Evolutionary conservation across 2,329 filamentous ascomycete species (phyloP), one percentile per base, ranked within the genome.

Genomic region (Hortaea werneckii): DNA sequence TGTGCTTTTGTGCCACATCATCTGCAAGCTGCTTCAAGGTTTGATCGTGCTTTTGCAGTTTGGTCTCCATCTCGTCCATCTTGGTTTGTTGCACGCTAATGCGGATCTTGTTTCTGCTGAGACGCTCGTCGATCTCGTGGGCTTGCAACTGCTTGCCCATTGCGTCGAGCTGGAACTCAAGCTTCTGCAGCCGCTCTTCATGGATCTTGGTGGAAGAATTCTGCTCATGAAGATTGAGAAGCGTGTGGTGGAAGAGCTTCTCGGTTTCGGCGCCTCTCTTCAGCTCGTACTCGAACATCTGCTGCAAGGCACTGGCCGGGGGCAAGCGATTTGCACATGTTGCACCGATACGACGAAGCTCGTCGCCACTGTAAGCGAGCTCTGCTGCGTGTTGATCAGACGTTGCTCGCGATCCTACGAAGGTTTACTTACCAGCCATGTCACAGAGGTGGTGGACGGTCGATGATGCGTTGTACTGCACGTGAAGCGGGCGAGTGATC

Each of bases 251-350:
- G 40, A 61, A 59, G 6, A 61, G 54, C n/a, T 45, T 42, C 45
- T 61, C 56, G 27, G 46, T 30, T 26, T 60, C 57, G 13, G 50
- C 51, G 40, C 55, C 35, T 27, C 59, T 57, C 29, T 56, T 49
- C 34, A 59, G 44, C 47, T 61, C 58, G 45, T 61, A 61, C 40
- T 54, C 37, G 29, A 56, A 55, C 57, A 61, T 61, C 13, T 50
- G 53, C 20, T 57, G 49, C 3, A 58, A 41, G 10, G 54, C 46
- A 29, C 51, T 52, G 3, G 57, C 50, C 11, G 58, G 58, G 10
- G 58, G 58, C 0, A 59, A 47, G 13, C 49, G 53, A 20, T 20
- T 20, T 20, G 10, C 44, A 46, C 53, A 57, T 37, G 39, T 41
- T 20, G 45, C 40, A 7, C 55, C 51, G 29, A 61, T 54, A 1